A percentile compares a stretch with the other conserved stretches of the same genome.
These are phyloP conservation scores for Patellaria atrata DNA, from an alignment of 495 filamentous ascomycete genomes.

Conservation along the genomic window DNA sequence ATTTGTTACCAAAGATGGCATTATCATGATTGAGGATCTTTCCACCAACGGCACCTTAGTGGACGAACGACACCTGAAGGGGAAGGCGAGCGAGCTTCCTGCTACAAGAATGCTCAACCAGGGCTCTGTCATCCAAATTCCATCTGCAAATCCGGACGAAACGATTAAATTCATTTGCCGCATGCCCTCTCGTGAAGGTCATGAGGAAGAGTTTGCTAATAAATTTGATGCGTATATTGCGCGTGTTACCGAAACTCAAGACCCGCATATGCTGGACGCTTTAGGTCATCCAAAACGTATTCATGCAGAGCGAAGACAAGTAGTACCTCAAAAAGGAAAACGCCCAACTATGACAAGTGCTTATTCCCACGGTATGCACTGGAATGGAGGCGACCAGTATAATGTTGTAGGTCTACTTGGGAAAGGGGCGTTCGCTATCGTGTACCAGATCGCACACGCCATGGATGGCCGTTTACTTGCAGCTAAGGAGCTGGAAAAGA, in stretches of 20 bases:
- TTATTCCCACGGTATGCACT: slow-evolving; percentile 43
- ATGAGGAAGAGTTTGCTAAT: slow-evolving; percentile 40
- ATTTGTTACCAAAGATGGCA: slow-evolving; percentile 60
- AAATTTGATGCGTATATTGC: slow-evolving; percentile 47
- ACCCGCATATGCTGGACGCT: no score
- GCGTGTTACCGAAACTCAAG: no score
- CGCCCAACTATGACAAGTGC: slow-evolving; percentile 26
- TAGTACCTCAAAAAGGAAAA: not conserved
- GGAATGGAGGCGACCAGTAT: slow-evolving; percentile 71
- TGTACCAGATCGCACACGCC: slow-evolving; percentile 71
- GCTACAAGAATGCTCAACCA: slow-evolving; percentile 48
- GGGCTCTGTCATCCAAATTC: slow-evolving; percentile 58
- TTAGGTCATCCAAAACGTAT: no score
- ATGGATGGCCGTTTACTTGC: slow-evolving; percentile 68
- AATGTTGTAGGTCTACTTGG: slow-evolving; percentile 65
- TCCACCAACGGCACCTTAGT: slow-evolving; percentile 91
- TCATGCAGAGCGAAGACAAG: no score
- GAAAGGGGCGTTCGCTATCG: slow-evolving; percentile 84
- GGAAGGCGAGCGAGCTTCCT: slow-evolving; percentile 22
- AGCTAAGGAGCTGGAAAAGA: slow-evolving; percentile 84
- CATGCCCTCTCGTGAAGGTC: slow-evolving; percentile 56
- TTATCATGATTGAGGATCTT: slow-evolving; percentile 79
- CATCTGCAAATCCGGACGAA: slow-evolving; percentile 32
- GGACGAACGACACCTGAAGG: slow-evolving; percentile 46
- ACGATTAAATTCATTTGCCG: slow-evolving; percentile 65